phyloP scores from a whole-genome alignment of 2,329 filamentous ascomycete genomes.

The Clarireedia monteithiana region DNA sequence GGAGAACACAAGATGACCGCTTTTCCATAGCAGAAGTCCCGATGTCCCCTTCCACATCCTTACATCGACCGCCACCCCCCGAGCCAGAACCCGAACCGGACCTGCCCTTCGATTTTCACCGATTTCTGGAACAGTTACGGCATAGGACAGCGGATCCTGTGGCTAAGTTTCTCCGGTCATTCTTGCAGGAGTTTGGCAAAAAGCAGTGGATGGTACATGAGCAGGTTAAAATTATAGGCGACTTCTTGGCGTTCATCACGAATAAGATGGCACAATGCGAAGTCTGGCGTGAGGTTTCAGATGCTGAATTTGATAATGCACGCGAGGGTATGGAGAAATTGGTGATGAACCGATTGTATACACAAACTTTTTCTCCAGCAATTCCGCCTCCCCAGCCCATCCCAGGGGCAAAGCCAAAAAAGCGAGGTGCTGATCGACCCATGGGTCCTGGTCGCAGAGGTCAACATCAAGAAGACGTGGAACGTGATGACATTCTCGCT shows the following conservation, averaged over 20 bases:
- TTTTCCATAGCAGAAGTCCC: conserved; percentile 29
- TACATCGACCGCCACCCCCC: conserved; percentile 58
- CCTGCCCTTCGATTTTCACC: conserved; percentile 92
- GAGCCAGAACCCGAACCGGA: conserved; percentile 73
- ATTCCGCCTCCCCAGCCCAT: conserved; percentile 75
- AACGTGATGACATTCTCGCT: conserved; percentile 88
- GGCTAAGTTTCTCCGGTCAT: conserved; percentile 90
- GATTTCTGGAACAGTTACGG: conserved; percentile 89
- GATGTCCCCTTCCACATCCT: conserved; percentile 39
- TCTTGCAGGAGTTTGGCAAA: conserved; percentile 89
- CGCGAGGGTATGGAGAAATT: conserved; percentile 99
- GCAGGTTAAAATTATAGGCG: conserved; percentile 96
- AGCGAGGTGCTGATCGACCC: conserved; percentile 58
- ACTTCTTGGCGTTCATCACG: conserved; percentile 92
- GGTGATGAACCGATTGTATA: conserved; percentile 96
- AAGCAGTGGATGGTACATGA: conserved; percentile 99
- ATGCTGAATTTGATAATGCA: conserved; percentile 96
- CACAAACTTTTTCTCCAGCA: conserved; percentile 91
- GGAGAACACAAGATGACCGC: conserved; percentile 38
- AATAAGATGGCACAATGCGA: conserved; percentile 98
- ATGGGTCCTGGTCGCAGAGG: conserved; percentile 79
- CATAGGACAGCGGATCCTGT: conserved; percentile 98
- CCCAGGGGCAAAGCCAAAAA: conserved; percentile 58
- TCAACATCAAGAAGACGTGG: conserved; percentile 96
- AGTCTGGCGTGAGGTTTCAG: conserved; percentile 91